phyloP scores from a whole-genome alignment of 805 yeast species.

The Ogataea paraovalis region DNA sequence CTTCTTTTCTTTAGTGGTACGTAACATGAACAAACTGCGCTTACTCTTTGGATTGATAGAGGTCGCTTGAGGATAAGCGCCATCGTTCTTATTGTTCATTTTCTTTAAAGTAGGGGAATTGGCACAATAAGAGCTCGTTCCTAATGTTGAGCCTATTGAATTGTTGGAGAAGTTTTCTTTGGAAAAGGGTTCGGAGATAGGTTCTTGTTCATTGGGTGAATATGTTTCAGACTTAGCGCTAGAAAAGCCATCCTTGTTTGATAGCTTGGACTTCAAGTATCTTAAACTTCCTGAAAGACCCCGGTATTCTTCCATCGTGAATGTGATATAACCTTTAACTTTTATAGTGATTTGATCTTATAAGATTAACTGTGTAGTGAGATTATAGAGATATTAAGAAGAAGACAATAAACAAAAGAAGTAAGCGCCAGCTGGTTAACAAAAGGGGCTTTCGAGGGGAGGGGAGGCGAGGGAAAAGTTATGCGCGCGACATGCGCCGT shows the following conservation, averaged over 20 bases:
- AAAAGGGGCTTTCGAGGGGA: too few relatives aligned
- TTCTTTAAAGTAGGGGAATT: background rate
- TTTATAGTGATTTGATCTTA: too few relatives aligned
- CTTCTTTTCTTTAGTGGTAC: background rate
- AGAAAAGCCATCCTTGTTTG: conserved; percentile 14
- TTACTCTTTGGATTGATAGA: background rate
- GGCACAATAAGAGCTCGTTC: background rate
- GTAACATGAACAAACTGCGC: background rate
- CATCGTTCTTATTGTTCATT: background rate
- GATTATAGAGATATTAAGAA: too few relatives aligned
- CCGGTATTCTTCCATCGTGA: conserved; percentile 17
- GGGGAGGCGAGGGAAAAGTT: too few relatives aligned
- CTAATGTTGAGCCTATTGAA: background rate
- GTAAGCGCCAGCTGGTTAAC: too few relatives aligned
- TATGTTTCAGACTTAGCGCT: conserved; percentile 1
- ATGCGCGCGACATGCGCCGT: too few relatives aligned
- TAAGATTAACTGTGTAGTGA: too few relatives aligned
- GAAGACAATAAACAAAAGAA: background rate
- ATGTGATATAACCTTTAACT: background rate
- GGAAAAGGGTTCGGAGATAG: conserved; percentile 2
- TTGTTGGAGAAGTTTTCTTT: conserved; percentile 4
- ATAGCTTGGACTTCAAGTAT: conserved; percentile 19
- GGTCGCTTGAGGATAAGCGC: background rate
- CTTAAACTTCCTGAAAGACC: conserved; percentile 22
- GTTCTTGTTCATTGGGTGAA: background rate